Conservation (phyloP, 2,329 filamentous ascomycete genomes). For the Talaromyces sp. region DNA sequence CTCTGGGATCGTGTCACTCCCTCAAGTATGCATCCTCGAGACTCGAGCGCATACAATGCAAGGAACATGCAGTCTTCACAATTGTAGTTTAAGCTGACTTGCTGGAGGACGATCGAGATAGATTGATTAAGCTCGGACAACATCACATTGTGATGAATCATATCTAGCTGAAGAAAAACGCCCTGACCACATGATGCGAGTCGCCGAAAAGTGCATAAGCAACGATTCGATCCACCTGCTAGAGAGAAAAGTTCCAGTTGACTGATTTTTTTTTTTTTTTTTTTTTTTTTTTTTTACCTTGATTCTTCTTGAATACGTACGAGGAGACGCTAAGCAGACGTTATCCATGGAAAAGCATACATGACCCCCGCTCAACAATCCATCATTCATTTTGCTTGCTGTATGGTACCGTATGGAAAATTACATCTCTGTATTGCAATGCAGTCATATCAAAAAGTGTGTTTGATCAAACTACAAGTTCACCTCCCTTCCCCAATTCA, state of each 20-base stretch:
- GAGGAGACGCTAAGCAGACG: conserved; percentile 2
- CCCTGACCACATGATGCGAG: neutral
- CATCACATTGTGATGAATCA: neutral
- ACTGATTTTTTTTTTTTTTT: neutral
- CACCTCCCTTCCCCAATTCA: conserved; percentile 50
- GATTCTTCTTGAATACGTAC: neutral
- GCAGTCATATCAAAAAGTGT: too few species aligned
- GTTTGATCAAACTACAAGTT: conserved; percentile 18
- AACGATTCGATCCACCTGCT: neutral
- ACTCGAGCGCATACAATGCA: conserved; percentile 1
- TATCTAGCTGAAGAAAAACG: neutral
- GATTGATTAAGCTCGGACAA: neutral
- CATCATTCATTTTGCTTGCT: neutral
- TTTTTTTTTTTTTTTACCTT: too few species aligned
- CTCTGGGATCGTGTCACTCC: neutral
- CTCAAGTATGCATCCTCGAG: neutral
- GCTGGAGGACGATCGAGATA: neutral
- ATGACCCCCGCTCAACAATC: conserved; percentile 13
- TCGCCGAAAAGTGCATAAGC: neutral
- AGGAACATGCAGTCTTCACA: conserved; percentile 7
- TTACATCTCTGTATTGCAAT: neutral
- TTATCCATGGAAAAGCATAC: conserved; percentile 11
- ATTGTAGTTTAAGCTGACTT: neutral
- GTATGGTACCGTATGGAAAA: conserved; percentile 1
- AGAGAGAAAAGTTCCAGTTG: neutral